Evolutionary conservation across 345 rosid species (phyloP).

Genomic region (Salix brachista): DNA sequence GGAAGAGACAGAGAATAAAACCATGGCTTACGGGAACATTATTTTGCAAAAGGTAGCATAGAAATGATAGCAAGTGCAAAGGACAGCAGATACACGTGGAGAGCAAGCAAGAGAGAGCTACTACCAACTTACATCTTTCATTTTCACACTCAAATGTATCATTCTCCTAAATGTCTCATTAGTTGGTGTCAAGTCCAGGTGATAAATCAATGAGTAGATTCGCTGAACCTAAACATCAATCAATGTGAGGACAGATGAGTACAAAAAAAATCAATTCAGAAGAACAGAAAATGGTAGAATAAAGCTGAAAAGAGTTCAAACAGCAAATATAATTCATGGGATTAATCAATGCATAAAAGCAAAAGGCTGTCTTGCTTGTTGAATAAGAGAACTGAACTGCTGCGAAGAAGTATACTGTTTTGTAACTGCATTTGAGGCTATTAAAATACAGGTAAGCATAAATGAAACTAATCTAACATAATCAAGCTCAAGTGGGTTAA

Average conservation of each 20-base stretch:
- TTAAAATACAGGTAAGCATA: neutral
- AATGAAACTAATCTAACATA: neutral
- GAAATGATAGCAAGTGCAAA: constrained; percentile 6
- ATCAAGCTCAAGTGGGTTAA: neutral
- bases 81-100: neutral
- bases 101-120: neutral
- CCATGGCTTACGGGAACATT: neutral
- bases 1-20: neutral
- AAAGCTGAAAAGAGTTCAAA: neutral
- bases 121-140: constrained; percentile 69
- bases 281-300: neutral
- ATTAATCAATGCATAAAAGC: neutral
- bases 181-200: constrained; percentile 53
- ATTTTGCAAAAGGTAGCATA: neutral
- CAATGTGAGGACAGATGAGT: neutral
- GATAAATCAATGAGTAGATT: constrained; percentile 53
- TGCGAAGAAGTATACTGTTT: neutral
- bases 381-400: neutral
- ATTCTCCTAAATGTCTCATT: constrained; percentile 60
- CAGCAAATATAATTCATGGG: neutral
- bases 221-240: constrained; percentile 50
- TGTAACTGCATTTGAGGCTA: neutral
- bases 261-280: neutral
- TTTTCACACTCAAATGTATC: constrained; percentile 60
- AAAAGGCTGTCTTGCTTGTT: neutral